Conservation (phyloP, 1,284 basidiomycete genomes). For the Heterobasidion occidentale region DNA sequence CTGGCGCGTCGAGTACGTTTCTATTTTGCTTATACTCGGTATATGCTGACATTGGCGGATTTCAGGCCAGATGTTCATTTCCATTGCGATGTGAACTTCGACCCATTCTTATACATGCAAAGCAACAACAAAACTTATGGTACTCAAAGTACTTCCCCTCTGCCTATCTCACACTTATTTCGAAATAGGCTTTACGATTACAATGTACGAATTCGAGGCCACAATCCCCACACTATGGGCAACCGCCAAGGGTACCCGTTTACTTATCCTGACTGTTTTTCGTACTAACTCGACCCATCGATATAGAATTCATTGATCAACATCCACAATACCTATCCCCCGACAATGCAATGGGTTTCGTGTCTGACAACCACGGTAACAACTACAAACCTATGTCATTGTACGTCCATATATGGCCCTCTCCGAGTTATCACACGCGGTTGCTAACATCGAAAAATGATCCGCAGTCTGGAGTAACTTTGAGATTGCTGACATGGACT, state of each 20-base stretch:
- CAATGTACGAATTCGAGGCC: conserved; percentile 67
- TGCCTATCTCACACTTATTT: background rate
- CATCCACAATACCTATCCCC: conserved; percentile 58
- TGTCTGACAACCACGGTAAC: conserved; percentile 56
- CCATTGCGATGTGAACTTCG: conserved; percentile 65
- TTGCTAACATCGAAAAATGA: background rate
- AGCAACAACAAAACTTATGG: conserved; percentile 66
- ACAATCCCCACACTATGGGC: conserved; percentile 76
- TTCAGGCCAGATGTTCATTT: conserved; percentile 61
- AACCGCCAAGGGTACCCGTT: conserved; percentile 37
- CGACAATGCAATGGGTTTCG: conserved; percentile 63
- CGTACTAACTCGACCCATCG: background rate
- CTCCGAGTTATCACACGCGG: background rate
- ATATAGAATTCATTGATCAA: conserved; percentile 48
- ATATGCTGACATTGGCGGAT: background rate
- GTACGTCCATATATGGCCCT: conserved; percentile 23
- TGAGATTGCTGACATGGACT: conserved; percentile 65
- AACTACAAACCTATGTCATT: conserved; percentile 74
- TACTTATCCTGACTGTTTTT: background rate
- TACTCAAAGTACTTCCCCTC: conserved; percentile 13
- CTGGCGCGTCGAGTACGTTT: conserved; percentile 54
- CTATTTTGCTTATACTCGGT: background rate
- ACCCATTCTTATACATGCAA: conserved; percentile 75
- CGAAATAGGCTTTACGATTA: conserved; percentile 58
- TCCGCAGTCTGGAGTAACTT: conserved; percentile 66